Conservation (phyloP, 2,329 filamentous ascomycete genomes). For the Trichoderma polysporum region DNA sequence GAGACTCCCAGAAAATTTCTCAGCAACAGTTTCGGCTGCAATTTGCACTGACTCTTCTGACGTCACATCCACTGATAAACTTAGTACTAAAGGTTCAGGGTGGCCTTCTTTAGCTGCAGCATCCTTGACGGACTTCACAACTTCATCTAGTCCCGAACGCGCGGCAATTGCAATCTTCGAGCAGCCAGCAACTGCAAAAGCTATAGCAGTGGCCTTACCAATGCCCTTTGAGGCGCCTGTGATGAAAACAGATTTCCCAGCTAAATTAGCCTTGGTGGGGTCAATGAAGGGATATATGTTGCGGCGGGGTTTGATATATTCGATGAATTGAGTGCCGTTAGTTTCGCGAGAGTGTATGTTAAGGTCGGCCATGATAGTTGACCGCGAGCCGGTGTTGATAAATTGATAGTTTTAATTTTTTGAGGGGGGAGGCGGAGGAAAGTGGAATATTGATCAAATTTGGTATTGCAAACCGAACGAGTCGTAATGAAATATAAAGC, state of each 20-base stretch:
- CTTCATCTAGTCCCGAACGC: slow-evolving; percentile 45
- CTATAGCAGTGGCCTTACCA: slow-evolving; percentile 53
- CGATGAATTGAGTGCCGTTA: not conserved
- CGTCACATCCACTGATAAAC: slow-evolving; percentile 42
- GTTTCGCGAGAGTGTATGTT: not conserved
- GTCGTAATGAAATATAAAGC: not conserved
- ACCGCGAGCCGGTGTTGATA: not conserved
- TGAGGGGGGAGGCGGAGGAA: no score
- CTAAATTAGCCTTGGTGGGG: slow-evolving; percentile 36
- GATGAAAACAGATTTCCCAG: slow-evolving; percentile 46
- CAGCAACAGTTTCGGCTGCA: slow-evolving; percentile 31
- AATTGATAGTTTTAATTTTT: not conserved
- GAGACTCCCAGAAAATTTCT: slow-evolving; percentile 32
- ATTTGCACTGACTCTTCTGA: slow-evolving; percentile 34
- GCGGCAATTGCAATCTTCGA: slow-evolving; percentile 53
- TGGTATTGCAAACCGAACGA: not conserved
- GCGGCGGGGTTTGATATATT: slow-evolving; percentile 19
- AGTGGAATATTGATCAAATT: not conserved
- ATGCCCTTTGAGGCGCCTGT: slow-evolving; percentile 57
- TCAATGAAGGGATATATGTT: slow-evolving; percentile 56
- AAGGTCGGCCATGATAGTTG: not conserved
- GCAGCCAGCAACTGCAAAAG: slow-evolving; percentile 55
- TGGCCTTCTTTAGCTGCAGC: slow-evolving; percentile 25
- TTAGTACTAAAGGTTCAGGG: slow-evolving; percentile 37
- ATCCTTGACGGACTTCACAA: slow-evolving; percentile 38